These are phyloP conservation scores for Erythrophleum fordii DNA, from an alignment of 306 rosid species.

Conservation along the genomic window DNA sequence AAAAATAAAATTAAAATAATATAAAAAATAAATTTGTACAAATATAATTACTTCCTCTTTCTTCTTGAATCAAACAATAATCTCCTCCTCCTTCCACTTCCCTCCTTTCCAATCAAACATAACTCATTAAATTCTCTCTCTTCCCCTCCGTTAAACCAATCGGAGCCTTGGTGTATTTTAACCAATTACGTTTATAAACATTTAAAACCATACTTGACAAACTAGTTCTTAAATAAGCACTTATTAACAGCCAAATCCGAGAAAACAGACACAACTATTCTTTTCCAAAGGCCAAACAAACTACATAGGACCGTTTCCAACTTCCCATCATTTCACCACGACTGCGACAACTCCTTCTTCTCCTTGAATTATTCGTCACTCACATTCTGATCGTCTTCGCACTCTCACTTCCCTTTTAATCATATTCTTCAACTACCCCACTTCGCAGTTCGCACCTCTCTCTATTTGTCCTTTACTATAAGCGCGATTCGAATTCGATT, in stretches of 20 bases:
- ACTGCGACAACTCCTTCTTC: not conserved
- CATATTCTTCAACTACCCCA: slow-evolving; percentile 17
- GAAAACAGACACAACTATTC: not conserved
- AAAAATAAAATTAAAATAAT: no score
- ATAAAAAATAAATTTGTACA: no score
- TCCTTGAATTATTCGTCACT: not conserved
- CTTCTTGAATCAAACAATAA: no score
- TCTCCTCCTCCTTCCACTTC: no score
- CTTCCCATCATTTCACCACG: not conserved
- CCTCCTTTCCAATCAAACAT: no score
- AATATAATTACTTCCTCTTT: no score
- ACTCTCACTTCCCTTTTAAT: not conserved
- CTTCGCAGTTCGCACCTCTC: not conserved
- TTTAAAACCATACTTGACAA: not conserved
- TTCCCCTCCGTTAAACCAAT: no score
- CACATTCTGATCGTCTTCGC: not conserved
- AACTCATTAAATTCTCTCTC: no score
- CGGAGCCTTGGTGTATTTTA: no score
- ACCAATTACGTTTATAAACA: no score
- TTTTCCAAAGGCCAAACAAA: not conserved
- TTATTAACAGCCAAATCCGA: not conserved
- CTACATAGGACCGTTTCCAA: not conserved
- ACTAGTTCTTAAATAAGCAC: not conserved
- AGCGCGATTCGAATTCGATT: not conserved
- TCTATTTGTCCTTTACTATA: not conserved